These are phyloP conservation scores for Pythium monospermum DNA, from an alignment of 352 stramenopile genomes.

Conservation along the genomic window DNA sequence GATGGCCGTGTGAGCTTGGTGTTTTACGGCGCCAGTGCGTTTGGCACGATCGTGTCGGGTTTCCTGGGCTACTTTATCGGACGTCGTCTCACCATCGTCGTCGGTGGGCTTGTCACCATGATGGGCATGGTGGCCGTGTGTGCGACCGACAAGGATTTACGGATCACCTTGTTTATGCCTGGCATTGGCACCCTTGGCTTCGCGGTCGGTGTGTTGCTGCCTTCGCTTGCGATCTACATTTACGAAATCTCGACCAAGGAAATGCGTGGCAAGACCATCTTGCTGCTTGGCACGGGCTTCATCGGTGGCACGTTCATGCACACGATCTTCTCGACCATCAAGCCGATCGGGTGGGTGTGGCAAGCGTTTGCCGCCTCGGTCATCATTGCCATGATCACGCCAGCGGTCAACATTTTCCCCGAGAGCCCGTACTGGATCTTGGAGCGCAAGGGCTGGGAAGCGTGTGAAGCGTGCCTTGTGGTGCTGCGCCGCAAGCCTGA, in stretches of 20 bases:
- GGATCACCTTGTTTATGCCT: conserved; percentile 41
- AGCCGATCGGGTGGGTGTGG: conserved; percentile 74
- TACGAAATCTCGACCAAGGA: conserved; percentile 79
- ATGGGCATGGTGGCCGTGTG: conserved; percentile 61
- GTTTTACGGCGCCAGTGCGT: conserved; percentile 38
- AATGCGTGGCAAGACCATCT: conserved; percentile 64
- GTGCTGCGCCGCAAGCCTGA: conserved; percentile 63
- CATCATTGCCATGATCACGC: conserved; percentile 63
- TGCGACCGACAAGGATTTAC: conserved; percentile 44
- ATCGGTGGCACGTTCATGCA: conserved; percentile 52
- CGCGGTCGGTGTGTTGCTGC: conserved; percentile 60
- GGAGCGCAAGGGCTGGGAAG: conserved; percentile 60
- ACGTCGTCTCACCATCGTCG: conserved; percentile 54
- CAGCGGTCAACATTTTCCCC: conserved; percentile 65
- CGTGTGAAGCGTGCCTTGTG: conserved; percentile 57
- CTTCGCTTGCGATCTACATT: conserved; percentile 68
- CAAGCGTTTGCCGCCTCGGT: conserved; percentile 59
- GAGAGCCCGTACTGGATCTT: conserved; percentile 79
- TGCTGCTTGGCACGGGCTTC: conserved; percentile 61
- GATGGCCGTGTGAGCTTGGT: conserved; percentile 57
- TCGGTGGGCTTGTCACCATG: conserved; percentile 55
- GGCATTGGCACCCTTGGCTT: conserved; percentile 55
- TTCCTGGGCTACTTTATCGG: conserved; percentile 59
- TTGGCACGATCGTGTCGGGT: conserved; percentile 49
- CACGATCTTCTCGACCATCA: conserved; percentile 45